phyloP scores from a whole-genome alignment of 371 early-diverging fungal genomes.

The Rhizopus stolonifer region DNA sequence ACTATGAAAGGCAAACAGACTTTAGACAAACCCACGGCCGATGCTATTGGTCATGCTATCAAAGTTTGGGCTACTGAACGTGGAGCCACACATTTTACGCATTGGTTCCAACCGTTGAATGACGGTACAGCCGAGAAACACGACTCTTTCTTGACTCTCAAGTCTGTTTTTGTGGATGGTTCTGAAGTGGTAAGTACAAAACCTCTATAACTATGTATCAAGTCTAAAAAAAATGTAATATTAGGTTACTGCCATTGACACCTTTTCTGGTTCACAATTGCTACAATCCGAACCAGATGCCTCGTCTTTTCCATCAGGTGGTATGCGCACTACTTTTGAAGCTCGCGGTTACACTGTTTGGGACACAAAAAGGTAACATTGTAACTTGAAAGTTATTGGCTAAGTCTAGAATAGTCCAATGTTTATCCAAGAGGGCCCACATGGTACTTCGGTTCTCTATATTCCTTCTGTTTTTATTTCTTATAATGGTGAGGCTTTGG shows the following conservation, averaged over 20 bases:
- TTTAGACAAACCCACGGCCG: constrained; percentile 90
- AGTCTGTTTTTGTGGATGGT: constrained; percentile 68
- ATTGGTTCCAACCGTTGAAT: constrained; percentile 99
- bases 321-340: constrained; percentile 97
- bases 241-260: constrained; percentile 82
- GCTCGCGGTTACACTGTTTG: constrained; percentile 99
- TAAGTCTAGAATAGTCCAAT: constrained; percentile 68
- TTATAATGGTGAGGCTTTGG: constrained; percentile 97
- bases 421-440: constrained; percentile 92
- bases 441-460: constrained; percentile 89
- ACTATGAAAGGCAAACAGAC: constrained; percentile 85
- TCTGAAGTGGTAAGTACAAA: constrained; percentile 69
- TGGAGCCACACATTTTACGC: constrained; percentile 96
- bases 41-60: constrained; percentile 97
- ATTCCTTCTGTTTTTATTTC: constrained; percentile 97
- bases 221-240: neutral
- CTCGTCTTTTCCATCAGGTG: constrained; percentile 98
- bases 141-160: constrained; percentile 93
- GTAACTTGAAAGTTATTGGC: neutral
- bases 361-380: constrained; percentile 79
- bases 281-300: constrained; percentile 99
- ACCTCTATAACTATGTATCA: no score
- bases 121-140: constrained; percentile 98
- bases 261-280: constrained; percentile 94
- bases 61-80: constrained; percentile 96